These are phyloP conservation scores for Myochromella boudieri DNA, from an alignment of 768 basidiomycete genomes.

Conservation along the genomic window DNA sequence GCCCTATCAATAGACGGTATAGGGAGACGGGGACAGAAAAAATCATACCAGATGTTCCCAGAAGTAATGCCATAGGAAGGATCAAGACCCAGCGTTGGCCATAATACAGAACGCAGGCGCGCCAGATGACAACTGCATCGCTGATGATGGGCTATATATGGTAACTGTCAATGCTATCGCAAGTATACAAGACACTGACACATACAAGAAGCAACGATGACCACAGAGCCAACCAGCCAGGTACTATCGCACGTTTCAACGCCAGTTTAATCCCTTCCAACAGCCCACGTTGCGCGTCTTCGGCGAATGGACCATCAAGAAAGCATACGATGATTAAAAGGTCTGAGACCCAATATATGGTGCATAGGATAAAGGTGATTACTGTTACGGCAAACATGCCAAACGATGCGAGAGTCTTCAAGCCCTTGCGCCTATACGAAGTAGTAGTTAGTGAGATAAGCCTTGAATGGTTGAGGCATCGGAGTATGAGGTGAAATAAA, in stretches of 20 bases:
- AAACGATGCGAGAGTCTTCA: constrained; percentile 8
- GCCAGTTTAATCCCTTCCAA: neutral
- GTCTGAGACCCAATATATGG: constrained; percentile 10
- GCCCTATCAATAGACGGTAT: neutral
- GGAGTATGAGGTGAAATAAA: constrained; percentile 24
- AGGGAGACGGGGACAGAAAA: neutral
- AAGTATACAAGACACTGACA: neutral
- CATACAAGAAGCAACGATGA: constrained; percentile 4
- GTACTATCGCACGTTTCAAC: neutral
- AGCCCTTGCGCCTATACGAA: constrained; percentile 4
- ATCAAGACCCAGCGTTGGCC: constrained; percentile 4
- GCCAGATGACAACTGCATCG: constrained; percentile 11
- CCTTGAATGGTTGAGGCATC: too few species aligned
- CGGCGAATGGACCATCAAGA: neutral
- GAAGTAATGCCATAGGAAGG: neutral
- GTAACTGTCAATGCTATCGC: constrained; percentile 18
- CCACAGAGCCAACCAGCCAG: neutral
- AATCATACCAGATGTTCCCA: constrained; percentile 9
- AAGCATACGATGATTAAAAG: neutral
- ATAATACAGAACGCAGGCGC: constrained; percentile 8
- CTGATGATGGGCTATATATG: constrained; percentile 13
- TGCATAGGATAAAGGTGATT: constrained; percentile 1
- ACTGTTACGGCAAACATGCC: constrained; percentile 4
- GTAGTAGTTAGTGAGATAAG: neutral
- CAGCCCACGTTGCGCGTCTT: neutral